Conservation (phyloP, 2,329 filamentous ascomycete genomes). For the Purpureocillium takamizusanense region DNA sequence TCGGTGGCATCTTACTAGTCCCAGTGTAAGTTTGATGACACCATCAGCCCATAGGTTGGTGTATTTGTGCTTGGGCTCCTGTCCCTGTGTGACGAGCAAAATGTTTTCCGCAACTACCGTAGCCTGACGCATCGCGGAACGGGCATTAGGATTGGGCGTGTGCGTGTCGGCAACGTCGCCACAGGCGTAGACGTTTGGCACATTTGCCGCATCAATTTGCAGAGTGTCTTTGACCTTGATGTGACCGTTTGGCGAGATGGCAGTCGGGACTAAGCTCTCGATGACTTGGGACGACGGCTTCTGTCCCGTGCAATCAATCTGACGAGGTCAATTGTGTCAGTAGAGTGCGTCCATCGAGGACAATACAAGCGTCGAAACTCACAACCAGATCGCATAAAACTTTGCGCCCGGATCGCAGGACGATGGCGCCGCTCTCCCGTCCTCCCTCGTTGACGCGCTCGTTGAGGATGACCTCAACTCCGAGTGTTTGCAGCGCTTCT, state of each 20-base stretch:
- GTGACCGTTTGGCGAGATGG: constrained; percentile 36
- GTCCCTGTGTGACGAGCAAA: constrained; percentile 33
- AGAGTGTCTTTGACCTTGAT: constrained; percentile 47
- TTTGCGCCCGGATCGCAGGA: constrained; percentile 32
- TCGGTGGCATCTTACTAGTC: constrained; percentile 29
- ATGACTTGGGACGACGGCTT: constrained; percentile 44
- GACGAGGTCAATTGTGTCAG: background rate
- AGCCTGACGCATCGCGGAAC: constrained; percentile 45
- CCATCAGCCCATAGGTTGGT: constrained; percentile 35
- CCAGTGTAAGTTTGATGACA: constrained; percentile 44
- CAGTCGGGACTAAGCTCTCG: constrained; percentile 26
- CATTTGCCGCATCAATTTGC: constrained; percentile 39
- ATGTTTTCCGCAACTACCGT: constrained; percentile 46
- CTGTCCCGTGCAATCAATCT: constrained; percentile 54
- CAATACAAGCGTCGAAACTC: constrained; percentile 8
- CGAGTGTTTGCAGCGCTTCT: constrained; percentile 34
- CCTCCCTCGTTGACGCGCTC: constrained; percentile 32
- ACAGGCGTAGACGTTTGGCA: constrained; percentile 50
- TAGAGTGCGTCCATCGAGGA: too few relatives aligned
- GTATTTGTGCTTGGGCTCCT: constrained; percentile 28
- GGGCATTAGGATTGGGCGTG: constrained; percentile 40
- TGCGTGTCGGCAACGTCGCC: constrained; percentile 53
- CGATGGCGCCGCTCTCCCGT: constrained; percentile 23
- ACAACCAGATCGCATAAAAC: constrained; percentile 43
- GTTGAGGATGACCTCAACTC: constrained; percentile 39